Conservation (phyloP, 371 early-diverging fungal species). For the Fennellomyces sp. region DNA sequence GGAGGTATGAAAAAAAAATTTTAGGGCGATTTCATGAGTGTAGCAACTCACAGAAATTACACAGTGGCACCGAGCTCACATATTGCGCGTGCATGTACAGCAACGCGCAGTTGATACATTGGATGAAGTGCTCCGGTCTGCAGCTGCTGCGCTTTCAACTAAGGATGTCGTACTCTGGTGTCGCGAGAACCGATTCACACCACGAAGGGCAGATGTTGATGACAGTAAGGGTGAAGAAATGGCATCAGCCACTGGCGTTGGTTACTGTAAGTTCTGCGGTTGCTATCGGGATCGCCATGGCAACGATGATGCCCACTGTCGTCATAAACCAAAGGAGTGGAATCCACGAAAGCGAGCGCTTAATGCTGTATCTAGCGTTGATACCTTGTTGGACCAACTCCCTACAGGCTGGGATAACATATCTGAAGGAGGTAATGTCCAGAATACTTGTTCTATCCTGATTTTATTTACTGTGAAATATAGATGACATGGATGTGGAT, state of each 20-base stretch:
- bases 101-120: slow-evolving; percentile 28
- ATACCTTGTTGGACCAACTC: slow-evolving; percentile 21
- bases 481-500: slow-evolving; percentile 48
- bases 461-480: no score
- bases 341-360: slow-evolving; percentile 30
- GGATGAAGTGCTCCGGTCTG: slow-evolving; percentile 35
- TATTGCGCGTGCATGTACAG: slow-evolving; percentile 38
- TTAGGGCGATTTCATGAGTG: no score
- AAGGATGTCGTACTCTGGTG: slow-evolving; percentile 49
- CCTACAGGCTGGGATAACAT: slow-evolving; percentile 42
- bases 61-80: slow-evolving; percentile 46
- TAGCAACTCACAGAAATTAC: no score
- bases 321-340: slow-evolving; percentile 35
- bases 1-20: slow-evolving; percentile 26
- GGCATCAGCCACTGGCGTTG: slow-evolving; percentile 6
- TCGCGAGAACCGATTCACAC: slow-evolving; percentile 32
- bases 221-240: background rate
- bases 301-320: slow-evolving; percentile 33
- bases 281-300: slow-evolving; percentile 23
- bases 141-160: slow-evolving; percentile 33
- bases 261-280: slow-evolving; percentile 49
- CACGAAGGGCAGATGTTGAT: slow-evolving; percentile 20
- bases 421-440: slow-evolving; percentile 26
- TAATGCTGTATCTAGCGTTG: slow-evolving; percentile 30
- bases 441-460: no score